A percentile compares a stretch with the other conserved stretches of the same genome.
Evolutionary conservation across 1,139 yeast genomes (phyloP).

Genomic region (Kodamaea anthophila): DNA sequence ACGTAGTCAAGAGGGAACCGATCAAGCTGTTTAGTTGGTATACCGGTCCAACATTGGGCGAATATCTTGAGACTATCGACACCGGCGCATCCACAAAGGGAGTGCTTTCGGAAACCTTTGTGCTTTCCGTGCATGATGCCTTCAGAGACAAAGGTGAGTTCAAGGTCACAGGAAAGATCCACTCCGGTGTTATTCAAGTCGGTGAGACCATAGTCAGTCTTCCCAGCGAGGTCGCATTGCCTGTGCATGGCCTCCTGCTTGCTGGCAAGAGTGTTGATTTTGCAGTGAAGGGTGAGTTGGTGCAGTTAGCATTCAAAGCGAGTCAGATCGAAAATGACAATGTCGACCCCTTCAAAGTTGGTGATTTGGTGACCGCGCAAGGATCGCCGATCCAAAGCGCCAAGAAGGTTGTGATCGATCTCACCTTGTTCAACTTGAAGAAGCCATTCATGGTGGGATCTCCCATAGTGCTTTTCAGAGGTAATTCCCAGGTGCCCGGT

Average conservation of each 20-base stretch:
- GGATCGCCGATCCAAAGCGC: constrained; percentile 43
- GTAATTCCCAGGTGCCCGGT: constrained; percentile 73
- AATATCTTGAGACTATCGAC: constrained; percentile 41
- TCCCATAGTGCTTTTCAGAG: constrained; percentile 76
- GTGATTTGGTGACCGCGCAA: constrained; percentile 63
- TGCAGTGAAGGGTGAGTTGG: constrained; percentile 70
- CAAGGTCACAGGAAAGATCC: constrained; percentile 63
- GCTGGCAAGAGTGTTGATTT: constrained; percentile 24
- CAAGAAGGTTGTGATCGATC: constrained; percentile 46
- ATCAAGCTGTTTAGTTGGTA: constrained; percentile 49
- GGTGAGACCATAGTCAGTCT: constrained; percentile 65
- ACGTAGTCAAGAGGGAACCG: constrained; percentile 50
- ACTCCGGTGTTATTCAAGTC: constrained; percentile 67
- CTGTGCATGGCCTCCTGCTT: constrained; percentile 26
- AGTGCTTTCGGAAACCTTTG: constrained; percentile 33
- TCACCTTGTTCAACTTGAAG: constrained; percentile 63
- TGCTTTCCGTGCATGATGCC: constrained; percentile 48
- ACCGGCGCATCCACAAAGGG: constrained; percentile 11
- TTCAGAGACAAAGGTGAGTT: constrained; percentile 24
- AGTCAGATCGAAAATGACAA: constrained; percentile 40
- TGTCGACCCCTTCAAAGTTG: constrained; percentile 47
- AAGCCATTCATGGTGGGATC: constrained; percentile 80
- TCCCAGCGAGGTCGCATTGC: constrained; percentile 42
- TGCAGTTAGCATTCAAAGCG: constrained; percentile 51
- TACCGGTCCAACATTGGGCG: constrained; percentile 58